Evolutionary conservation across 1,284 basidiomycete species (phyloP).

Genomic region (Veloboletus limbatus): DNA sequence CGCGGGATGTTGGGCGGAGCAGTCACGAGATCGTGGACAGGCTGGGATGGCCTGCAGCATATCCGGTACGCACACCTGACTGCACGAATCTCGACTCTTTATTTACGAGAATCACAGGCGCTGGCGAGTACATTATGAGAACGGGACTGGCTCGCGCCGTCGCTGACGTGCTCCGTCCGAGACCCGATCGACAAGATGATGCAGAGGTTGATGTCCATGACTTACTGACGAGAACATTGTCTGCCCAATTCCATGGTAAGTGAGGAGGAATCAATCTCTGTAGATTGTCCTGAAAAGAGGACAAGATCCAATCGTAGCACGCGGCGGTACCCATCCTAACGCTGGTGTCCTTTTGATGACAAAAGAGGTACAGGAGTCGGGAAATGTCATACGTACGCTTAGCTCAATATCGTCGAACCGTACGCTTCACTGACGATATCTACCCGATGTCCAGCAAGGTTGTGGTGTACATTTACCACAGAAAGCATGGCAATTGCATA

Average conservation of each 20-base stretch:
- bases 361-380: slow-evolving; percentile 38
- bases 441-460: slow-evolving; percentile 43
- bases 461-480: slow-evolving; percentile 83
- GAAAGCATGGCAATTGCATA: slow-evolving; percentile 75
- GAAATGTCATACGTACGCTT: slow-evolving; percentile 24
- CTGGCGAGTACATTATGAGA: slow-evolving; percentile 53
- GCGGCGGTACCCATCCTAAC: slow-evolving; percentile 33
- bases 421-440: slow-evolving; percentile 1
- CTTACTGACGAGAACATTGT: slow-evolving; percentile 36
- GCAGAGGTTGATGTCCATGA: slow-evolving; percentile 41
- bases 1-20: slow-evolving; percentile 69
- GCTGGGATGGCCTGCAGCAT: slow-evolving; percentile 61
- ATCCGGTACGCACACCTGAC: slow-evolving; percentile 50
- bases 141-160: slow-evolving; percentile 43
- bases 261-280: neutral
- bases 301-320: slow-evolving; percentile 30
- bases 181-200: slow-evolving; percentile 12
- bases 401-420: no score
- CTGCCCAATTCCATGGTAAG: slow-evolving; percentile 42
- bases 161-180: slow-evolving; percentile 36
- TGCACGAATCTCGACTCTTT: slow-evolving; percentile 40
- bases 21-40: slow-evolving; percentile 21
- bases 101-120: slow-evolving; percentile 42
- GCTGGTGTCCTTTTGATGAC: slow-evolving; percentile 49
- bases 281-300: slow-evolving; percentile 2